Evolutionary conservation across 495 filamentous ascomycete species (phyloP), one percentile per base, ranked within the genome.

Genomic region (Apiosordaria backusii): DNA sequence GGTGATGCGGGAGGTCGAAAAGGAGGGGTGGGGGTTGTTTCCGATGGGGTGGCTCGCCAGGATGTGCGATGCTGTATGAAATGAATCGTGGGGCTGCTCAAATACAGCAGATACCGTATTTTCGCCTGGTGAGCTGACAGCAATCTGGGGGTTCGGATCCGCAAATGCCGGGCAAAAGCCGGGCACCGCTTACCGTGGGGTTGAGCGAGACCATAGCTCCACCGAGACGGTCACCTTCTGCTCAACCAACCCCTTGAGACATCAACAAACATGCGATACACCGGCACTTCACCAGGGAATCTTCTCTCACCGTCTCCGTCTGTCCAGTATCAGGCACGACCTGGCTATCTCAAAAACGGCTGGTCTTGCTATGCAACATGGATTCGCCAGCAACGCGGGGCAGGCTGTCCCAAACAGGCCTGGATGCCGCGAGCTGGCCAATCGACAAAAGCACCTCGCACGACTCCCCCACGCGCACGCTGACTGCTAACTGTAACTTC

Each of bases 1-100:
- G 57, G 23, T 59, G 21, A 19, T 7, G 27, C 59, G 59, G 59
- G 27, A 40, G 59, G 59, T 21, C 18, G 16, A 24, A 60, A 60
- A 23, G 21, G 59, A 22, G 26, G 59, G 59, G 18, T 35, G 27
- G 59, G 59, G 59, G 21, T 45, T 61, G 1, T 27, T 45, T 29
- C 24, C 24, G 23, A 7, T 45, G 4, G 59, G 59, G 45, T 45
- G 59, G 26, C 7, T 54, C 5, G 29, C 29, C 10, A 10, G 35
- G 35, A 55, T 55, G 22, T 0, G 18, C 19, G 53, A 55, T 55
- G n/a, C 21, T 55, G 53, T 21, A 55, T 55, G 35, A 45, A 45
- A 45, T 45, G 35, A 45, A 45, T 13, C 6, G 10, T 45, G 35
- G 35, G 53, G 53, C 53, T 55, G 53, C 53, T 55, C 53, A 18